Evolutionary conservation across 2,329 filamentous ascomycete species (phyloP), one percentile per base, ranked within the genome.

Genomic region (Penicillium sp.): DNA sequence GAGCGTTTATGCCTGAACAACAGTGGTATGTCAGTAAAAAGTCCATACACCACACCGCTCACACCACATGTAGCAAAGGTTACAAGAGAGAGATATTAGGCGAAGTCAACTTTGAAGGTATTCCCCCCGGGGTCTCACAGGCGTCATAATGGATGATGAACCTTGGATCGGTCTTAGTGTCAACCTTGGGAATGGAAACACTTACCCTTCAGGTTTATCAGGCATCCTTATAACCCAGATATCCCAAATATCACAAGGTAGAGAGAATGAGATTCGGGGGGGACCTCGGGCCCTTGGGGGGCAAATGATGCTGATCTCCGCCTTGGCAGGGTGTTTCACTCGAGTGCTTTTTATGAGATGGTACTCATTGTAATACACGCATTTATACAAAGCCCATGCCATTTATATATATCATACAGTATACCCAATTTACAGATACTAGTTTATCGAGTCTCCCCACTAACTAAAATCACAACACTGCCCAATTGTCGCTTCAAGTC

Each of bases 401-500:
- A n/a, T 47, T 30, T 42, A 48, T 38, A 48, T 54, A 40, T 57
- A 57, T 54, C 44, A 54, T 57, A 57, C 55, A 54, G 28, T 28
- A 44, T 41, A 48, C 33, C 19, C n/a, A 50, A 30, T 42, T 49
- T 53, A 49, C 36, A 49, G 17, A 37, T 2, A 17, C 11, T 42
- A 33, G 33, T 9, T 51, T 62, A 74, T 40, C 64, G 64, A 35
- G 60, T 67, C 60, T 74, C 70, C 1, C 88, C 88, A 53, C 84
- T 87, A 10, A 97, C 88, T 47, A 97, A 77, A 67, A 97, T 71
- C 16, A 96, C 82, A 11, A 91, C 89, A 71, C 91, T 95, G 14
- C 93, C 94, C 57, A 97, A 77, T 77, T 97, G 94, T 67, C 93
- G 83, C 69, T 85, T 84, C 62, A 97, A 65, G 74, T 99, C 94